A percentile compares a stretch with the other conserved stretches of the same genome.
These are phyloP conservation scores for Pythium utonaiense DNA, from an alignment of 352 stramenopile species.

Conservation along the genomic window DNA sequence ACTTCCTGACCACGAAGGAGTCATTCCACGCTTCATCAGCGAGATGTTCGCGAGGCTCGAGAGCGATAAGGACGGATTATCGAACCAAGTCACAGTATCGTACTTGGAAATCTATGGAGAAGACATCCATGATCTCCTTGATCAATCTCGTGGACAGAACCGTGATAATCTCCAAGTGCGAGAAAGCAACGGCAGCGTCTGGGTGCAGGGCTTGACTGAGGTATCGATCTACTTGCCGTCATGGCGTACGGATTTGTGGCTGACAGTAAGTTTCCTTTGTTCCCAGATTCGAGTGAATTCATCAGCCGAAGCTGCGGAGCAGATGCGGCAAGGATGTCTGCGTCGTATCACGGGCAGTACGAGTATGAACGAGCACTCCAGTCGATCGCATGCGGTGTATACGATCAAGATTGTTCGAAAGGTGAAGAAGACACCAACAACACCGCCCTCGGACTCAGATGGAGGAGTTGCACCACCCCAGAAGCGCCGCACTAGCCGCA, in stretches of 20 bases:
- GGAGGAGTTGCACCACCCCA: background rate
- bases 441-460: background rate
- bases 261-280: background rate
- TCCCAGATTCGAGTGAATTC: conserved; percentile 49
- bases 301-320: conserved; percentile 61
- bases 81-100: conserved; percentile 68
- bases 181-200: conserved; percentile 68
- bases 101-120: conserved; percentile 98
- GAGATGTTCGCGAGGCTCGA: conserved; percentile 63
- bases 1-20: conserved; percentile 54
- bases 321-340: conserved; percentile 72
- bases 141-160: conserved; percentile 27
- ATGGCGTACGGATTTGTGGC: background rate
- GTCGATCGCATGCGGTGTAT: conserved; percentile 84
- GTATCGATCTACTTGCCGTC: conserved; percentile 15
- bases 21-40: conserved; percentile 84
- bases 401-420: conserved; percentile 80
- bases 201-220: conserved; percentile 77
- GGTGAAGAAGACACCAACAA: conserved; percentile 4
- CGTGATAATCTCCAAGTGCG: conserved; percentile 63
- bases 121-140: conserved; percentile 95
- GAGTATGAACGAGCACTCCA: conserved; percentile 87
- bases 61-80: conserved; percentile 27
- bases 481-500: conserved; percentile 9
- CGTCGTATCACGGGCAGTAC: conserved; percentile 81